Evolutionary conservation across 148 eudicot genomes (phyloP).

Genomic region (Fagopyrum tataricum): DNA sequence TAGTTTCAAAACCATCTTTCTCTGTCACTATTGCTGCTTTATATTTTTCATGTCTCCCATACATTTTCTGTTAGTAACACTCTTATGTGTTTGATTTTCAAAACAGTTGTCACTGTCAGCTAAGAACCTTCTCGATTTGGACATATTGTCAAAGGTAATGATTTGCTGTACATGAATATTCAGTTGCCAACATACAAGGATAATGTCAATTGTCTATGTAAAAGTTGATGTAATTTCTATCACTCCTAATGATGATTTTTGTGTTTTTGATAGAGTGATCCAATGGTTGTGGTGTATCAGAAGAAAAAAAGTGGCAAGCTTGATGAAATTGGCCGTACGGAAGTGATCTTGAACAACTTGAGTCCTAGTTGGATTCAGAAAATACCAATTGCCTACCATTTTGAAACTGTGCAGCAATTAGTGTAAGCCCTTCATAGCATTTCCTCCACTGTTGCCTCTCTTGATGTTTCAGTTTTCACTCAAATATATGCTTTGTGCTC

Average conservation of each 20-base stretch:
- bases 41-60: background rate
- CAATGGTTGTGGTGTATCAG: constrained; percentile 75
- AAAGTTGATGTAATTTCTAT: background rate
- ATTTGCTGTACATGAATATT: background rate
- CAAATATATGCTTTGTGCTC: background rate
- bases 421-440: constrained; percentile 34
- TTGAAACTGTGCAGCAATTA: constrained; percentile 77
- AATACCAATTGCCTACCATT: constrained; percentile 59
- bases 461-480: background rate
- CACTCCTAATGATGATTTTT: background rate
- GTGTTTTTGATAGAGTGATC: constrained; percentile 52
- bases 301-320: constrained; percentile 64
- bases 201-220: background rate
- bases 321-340: constrained; percentile 92
- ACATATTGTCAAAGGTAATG: constrained; percentile 68
- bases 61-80: background rate
- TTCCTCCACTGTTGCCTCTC: background rate
- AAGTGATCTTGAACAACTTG: constrained; percentile 75
- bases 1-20: no score
- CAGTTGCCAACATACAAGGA: background rate
- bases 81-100: background rate
- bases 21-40: no score
- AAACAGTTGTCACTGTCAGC: constrained; percentile 78
- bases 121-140: constrained; percentile 60
- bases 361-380: constrained; percentile 81